Conservation (phyloP, 2,329 filamentous ascomycete species). For the Clathrospora elynae region DNA sequence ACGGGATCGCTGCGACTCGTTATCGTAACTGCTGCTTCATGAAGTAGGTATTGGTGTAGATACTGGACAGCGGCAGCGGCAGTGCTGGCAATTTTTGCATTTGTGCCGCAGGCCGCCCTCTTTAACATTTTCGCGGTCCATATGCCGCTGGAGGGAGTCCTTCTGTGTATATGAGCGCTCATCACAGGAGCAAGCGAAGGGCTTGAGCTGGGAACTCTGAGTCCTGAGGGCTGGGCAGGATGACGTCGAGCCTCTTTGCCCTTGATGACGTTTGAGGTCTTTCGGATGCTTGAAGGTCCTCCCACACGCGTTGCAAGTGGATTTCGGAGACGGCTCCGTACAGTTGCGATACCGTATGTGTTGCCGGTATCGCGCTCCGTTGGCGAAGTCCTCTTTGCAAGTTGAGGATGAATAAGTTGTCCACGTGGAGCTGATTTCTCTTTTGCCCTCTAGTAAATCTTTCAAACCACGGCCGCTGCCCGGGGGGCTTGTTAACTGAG, state of each 20-base stretch:
- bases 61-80: not conserved
- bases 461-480: not conserved
- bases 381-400: not conserved
- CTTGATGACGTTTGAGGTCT: constrained; percentile 3
- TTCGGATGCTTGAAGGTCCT: not conserved
- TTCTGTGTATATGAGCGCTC: not conserved
- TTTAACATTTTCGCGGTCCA: not conserved
- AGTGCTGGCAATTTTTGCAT: not conserved
- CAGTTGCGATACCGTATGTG: not conserved
- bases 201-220: not conserved
- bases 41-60: not conserved
- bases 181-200: not conserved
- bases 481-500: not conserved
- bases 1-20: not conserved
- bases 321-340: not conserved
- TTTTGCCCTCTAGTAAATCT: not conserved
- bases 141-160: not conserved
- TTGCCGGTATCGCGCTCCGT: not conserved
- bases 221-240: not conserved
- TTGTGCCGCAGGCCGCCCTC: not conserved
- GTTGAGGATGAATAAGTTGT: not conserved
- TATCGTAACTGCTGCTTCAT: not conserved
- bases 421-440: not conserved
- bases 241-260: not conserved
- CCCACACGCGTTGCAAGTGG: not conserved